Percentiles rank a stretch among this genome's conserved stretches.
phyloP scores from a whole-genome alignment of 495 filamentous ascomycete genomes.

The Trichocladium uniseriatum region DNA sequence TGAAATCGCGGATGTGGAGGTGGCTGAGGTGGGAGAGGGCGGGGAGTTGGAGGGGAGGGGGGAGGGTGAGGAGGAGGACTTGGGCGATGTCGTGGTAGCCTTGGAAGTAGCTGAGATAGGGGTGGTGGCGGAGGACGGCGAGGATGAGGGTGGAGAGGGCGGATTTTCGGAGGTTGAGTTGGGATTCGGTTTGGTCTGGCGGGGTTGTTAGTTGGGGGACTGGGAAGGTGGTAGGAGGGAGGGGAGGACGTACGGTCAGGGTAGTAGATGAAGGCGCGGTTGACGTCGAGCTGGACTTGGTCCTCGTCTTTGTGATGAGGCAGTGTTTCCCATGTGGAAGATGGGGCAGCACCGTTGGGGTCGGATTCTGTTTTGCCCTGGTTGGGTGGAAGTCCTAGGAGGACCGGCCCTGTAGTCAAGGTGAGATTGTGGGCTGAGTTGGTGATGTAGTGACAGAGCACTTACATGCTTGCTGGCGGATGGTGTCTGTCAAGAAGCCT shows the following conservation, averaged over 20 bases:
- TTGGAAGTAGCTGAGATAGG: slow-evolving; percentile 91
- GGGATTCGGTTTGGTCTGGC: slow-evolving; percentile 42
- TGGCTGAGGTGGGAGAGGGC: slow-evolving; percentile 73
- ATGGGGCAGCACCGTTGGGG: slow-evolving; percentile 11
- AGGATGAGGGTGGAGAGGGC: slow-evolving; percentile 69
- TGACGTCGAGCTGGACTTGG: slow-evolving; percentile 83
- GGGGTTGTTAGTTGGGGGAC: slow-evolving; percentile 2
- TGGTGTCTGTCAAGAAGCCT: slow-evolving; percentile 70
- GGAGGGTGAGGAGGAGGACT: slow-evolving; percentile 81
- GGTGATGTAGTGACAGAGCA: slow-evolving; percentile 15
- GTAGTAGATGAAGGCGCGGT: slow-evolving; percentile 96
- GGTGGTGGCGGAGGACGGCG: slow-evolving; percentile 65
- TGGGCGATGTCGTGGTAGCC: slow-evolving; percentile 98
- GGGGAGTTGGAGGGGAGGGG: slow-evolving; percentile 33
- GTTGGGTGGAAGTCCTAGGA: slow-evolving; percentile 49
- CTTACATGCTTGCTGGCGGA: slow-evolving; percentile 80
- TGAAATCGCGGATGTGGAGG: slow-evolving; percentile 89
- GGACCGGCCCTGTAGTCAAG: slow-evolving; percentile 56
- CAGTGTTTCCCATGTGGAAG: slow-evolving; percentile 43
- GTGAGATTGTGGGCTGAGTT: slow-evolving; percentile 2
- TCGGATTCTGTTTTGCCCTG: slow-evolving; percentile 4
- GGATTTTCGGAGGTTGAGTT: slow-evolving; percentile 54
- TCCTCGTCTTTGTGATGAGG: slow-evolving; percentile 71
- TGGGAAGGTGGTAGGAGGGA: slow-evolving; percentile 4
- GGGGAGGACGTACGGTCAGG: slow-evolving; percentile 52